These are phyloP conservation scores for Falciphora oryzae DNA, from an alignment of 2,329 filamentous ascomycete genomes.

Conservation along the genomic window DNA sequence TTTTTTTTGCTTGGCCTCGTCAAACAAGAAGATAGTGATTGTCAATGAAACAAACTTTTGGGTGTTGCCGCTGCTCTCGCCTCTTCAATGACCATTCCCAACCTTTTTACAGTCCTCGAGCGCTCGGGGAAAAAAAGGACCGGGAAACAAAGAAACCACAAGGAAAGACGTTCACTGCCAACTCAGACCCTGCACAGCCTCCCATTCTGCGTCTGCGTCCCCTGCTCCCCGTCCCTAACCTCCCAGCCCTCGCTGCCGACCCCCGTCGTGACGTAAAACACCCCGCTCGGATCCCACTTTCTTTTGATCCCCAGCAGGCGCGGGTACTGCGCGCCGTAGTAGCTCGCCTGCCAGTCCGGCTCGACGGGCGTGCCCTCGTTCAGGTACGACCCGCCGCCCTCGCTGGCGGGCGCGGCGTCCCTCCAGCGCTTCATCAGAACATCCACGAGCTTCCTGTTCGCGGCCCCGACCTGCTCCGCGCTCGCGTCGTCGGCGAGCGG, in stretches of 20 bases:
- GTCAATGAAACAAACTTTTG: too few relatives aligned
- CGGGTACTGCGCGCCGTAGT: conserved; percentile 34
- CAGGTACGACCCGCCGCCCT: conserved; percentile 4
- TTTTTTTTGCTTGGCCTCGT: too few relatives aligned
- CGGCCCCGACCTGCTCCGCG: background rate
- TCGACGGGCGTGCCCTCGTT: conserved; percentile 13
- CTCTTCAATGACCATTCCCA: too few relatives aligned
- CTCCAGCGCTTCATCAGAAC: background rate
- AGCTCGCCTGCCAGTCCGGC: conserved; percentile 30
- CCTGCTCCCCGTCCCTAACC: conserved; percentile 4
- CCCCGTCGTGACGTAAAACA: conserved; percentile 38
- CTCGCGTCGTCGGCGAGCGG: background rate
- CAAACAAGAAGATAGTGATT: too few relatives aligned
- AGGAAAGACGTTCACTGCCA: too few relatives aligned
- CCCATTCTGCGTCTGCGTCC: conserved; percentile 8
- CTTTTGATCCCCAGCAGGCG: conserved; percentile 31
- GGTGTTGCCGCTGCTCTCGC: too few relatives aligned
- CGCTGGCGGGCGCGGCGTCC: background rate
- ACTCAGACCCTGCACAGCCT: background rate
- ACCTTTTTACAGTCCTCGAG: too few relatives aligned
- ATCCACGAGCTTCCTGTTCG: background rate
- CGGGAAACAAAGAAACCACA: too few relatives aligned
- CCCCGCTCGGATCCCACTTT: conserved; percentile 34
- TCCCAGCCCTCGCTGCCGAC: conserved; percentile 40
- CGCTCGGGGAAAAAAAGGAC: too few relatives aligned